A percentile compares a stretch with the other conserved stretches of the same genome.
These are phyloP conservation scores for Coniochaeta sp. DNA, from an alignment of 2,329 filamentous ascomycete genomes.

Conservation along the genomic window DNA sequence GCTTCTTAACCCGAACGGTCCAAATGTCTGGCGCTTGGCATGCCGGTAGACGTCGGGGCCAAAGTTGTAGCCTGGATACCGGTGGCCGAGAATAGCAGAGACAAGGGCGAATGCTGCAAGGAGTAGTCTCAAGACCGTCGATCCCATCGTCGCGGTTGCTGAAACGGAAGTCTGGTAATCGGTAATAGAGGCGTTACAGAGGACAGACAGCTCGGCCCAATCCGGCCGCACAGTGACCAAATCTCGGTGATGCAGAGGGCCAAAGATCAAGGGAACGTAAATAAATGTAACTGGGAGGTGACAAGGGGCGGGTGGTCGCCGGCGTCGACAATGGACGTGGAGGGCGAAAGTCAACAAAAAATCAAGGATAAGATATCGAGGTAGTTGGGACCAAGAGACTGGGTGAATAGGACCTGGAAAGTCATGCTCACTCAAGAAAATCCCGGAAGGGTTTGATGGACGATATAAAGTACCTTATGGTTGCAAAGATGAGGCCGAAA, in stretches of 20 bases:
- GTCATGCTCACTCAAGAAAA: not conserved
- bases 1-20: constrained; percentile 32
- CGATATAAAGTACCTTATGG: not conserved
- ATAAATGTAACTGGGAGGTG: not conserved
- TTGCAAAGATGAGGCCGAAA: not conserved
- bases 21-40: constrained; percentile 27
- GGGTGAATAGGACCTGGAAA: not conserved
- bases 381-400: not conserved
- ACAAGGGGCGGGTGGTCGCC: not conserved
- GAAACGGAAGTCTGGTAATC: not conserved
- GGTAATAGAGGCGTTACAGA: not conserved
- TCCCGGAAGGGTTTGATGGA: not conserved
- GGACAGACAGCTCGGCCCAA: not conserved
- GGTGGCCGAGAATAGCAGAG: not conserved
- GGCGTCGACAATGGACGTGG: not conserved
- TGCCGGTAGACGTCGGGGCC: constrained; percentile 34
- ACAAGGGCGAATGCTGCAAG: not conserved
- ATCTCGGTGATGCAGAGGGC: not conserved
- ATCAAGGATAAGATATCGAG: not conserved
- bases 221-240: not conserved
- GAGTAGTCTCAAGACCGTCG: not conserved
- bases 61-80: constrained; percentile 28
- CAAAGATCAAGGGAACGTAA: not conserved
- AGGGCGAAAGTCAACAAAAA: not conserved
- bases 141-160: not conserved